Base-by-base conservation (phyloP, 805 yeast species). In the Ogataea nitratoaversa region DNA sequence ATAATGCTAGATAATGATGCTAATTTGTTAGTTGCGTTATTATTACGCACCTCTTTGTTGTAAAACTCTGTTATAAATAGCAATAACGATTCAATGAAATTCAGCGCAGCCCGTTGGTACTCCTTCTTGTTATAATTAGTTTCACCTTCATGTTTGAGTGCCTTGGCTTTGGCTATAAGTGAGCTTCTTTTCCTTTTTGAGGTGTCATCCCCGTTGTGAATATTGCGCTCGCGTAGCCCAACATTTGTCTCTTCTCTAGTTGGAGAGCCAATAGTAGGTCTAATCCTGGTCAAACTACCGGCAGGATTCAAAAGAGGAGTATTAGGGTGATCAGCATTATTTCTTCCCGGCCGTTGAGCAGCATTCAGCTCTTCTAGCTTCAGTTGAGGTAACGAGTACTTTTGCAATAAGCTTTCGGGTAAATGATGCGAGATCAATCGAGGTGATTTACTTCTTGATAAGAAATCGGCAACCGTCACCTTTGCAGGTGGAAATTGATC, bases 1-100 rank as follows among this genome's bases (percentile, higher is more conserved):
- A 19, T 16, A 13, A 28, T 12, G 13, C 12, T 17, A 19, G 19
- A n/a, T n/a, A n/a, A n/a, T n/a, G n/a, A n/a, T n/a, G n/a, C 19
- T 12, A 12, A 12, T n/a, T 31, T 32, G 9, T 30, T 16, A 8
- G 12, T 16, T 13, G 18, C 24, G 27, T 18, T 31, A 34, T 25
- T 5, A 27, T n/a, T 34, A 14, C 33, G 17, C 12, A 23, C 19
- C 23, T 56, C 62, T 35, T 54, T 53, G 6, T 42, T 35, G 19
- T 46, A 42, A 19, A 57, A 50, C 16, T 52, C 54, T n/a, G 54
- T 37, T 8, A 57, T 43, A 36, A 55, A 57, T 6, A 57, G 33
- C 4, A 59, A 20, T 19, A 53, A 39, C 1, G 63, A 57, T 33
- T 57, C 61, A 1, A 48, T 19, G 22, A 56, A 56, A 19, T 47